Percentiles rank a stretch among this genome's conserved stretches.
Conservation (phyloP, 495 filamentous ascomycete genomes). For the Bryoglossum gracile region DNA sequence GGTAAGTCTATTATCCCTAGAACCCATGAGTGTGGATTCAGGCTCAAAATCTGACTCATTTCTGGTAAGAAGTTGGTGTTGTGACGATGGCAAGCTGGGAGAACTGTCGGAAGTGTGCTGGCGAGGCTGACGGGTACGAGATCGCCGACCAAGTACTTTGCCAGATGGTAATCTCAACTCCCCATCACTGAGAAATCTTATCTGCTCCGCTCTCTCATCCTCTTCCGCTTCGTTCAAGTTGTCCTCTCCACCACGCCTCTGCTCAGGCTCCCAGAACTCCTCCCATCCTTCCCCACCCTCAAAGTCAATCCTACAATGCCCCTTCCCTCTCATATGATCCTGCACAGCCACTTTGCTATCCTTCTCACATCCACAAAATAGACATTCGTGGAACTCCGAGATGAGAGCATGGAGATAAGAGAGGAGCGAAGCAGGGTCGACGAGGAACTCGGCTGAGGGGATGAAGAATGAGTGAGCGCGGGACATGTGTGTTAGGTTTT, state of each 20-base stretch:
- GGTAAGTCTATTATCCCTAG: constrained; percentile 8
- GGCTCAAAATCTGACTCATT: neutral
- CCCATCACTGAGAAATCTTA: constrained; percentile 6
- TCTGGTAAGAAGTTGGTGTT: neutral
- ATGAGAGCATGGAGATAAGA: constrained; percentile 28
- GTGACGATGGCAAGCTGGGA: neutral
- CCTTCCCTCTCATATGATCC: constrained; percentile 30
- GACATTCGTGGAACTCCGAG: constrained; percentile 28
- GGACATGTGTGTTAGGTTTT: constrained; percentile 29
- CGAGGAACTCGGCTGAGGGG: constrained; percentile 21
- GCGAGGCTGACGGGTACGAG: constrained; percentile 6
- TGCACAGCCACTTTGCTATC: constrained; percentile 22
- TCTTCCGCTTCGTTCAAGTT: constrained; percentile 5
- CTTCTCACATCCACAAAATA: constrained; percentile 27
- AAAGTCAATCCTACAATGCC: constrained; percentile 30
- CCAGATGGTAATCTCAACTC: constrained; percentile 29
- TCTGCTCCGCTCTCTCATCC: constrained; percentile 6
- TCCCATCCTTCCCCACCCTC: constrained; percentile 9
- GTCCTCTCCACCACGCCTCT: constrained; percentile 17
- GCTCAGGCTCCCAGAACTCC: constrained; percentile 25
- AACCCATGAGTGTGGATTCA: neutral
- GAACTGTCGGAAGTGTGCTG: constrained; percentile 5
- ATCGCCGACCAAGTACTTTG: constrained; percentile 25
- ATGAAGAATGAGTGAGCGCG: constrained; percentile 30
- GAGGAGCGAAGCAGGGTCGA: constrained; percentile 27